Evolutionary conservation across 139 green algal genomes (phyloP).

Genomic region (Ostreobium quekettii): DNA sequence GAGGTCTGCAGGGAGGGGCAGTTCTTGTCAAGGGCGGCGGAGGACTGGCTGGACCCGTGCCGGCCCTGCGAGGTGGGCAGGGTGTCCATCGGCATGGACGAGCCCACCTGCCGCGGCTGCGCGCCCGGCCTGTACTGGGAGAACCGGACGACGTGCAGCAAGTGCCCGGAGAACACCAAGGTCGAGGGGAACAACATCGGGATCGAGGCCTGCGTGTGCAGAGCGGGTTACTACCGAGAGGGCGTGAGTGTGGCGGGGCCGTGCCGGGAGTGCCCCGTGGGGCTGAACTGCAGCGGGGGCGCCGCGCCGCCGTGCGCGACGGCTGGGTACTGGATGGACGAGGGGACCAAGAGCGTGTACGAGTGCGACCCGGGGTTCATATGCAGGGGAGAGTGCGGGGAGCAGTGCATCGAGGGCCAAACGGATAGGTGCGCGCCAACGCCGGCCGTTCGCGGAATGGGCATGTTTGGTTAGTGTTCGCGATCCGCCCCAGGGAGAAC

Average conservation of each 20-base stretch:
- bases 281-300: conserved; percentile 3
- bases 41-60: conserved; percentile 10
- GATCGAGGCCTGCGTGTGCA: neutral
- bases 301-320: neutral
- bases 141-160: neutral
- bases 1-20: neutral
- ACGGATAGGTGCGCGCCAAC: conserved; percentile 18
- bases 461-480: no score
- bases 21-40: neutral
- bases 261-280: conserved; percentile 10
- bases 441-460: no score
- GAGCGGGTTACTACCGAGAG: neutral
- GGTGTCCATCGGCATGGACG: neutral
- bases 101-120: neutral
- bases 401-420: neutral
- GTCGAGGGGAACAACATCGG: neutral
- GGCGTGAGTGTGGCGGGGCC: neutral
- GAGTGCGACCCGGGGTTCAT: conserved; percentile 1
- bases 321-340: neutral
- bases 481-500: no score
- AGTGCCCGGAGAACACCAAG: neutral
- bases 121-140: neutral
- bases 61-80: neutral
- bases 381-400: neutral
- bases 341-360: neutral